A percentile compares a stretch with the other conserved stretches of the same genome.
These are phyloP conservation scores for Coemansia guatemalensis DNA, from an alignment of 192 early-diverging fungal genomes.

Conservation along the genomic window DNA sequence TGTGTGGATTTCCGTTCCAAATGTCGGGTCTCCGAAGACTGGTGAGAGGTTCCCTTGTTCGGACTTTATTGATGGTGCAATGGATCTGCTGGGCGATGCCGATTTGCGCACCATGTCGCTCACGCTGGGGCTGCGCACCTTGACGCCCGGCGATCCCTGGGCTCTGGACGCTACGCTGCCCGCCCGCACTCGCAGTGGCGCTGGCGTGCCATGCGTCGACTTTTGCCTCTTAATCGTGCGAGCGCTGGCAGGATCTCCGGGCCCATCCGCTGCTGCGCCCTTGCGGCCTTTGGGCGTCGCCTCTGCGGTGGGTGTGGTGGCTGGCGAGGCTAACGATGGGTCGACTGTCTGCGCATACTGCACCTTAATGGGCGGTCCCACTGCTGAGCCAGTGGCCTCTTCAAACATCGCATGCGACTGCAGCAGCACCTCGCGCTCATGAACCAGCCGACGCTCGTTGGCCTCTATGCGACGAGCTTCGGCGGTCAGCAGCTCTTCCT, in stretches of 20 bases:
- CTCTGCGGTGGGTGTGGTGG: conserved; percentile 5
- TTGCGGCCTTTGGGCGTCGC: conserved; percentile 36
- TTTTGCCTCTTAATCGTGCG: conserved; percentile 45
- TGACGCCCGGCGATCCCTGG: conserved; percentile 9
- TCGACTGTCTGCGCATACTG: conserved; percentile 44
- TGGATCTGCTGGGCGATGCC: conserved; percentile 26
- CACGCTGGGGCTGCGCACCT: conserved; percentile 2
- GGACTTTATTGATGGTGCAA: conserved; percentile 10
- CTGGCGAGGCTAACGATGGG: conserved; percentile 9
- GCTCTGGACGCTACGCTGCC: conserved; percentile 17
- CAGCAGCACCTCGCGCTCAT: conserved; percentile 78
- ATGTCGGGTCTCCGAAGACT: conserved; percentile 38
- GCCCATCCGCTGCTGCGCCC: conserved; percentile 28
- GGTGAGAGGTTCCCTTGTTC: conserved; percentile 18
- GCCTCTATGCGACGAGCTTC: conserved; percentile 80
- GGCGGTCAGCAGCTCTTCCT: conserved; percentile 79
- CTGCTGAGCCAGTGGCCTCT: conserved; percentile 17
- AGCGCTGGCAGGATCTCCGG: conserved; percentile 4
- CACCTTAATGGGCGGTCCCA: conserved; percentile 39
- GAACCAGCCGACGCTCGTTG: conserved; percentile 71
- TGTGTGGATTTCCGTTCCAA: conserved; percentile 45
- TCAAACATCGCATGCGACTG: conserved; percentile 57
- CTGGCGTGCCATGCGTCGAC: conserved; percentile 20
- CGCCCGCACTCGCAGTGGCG: conserved; percentile 10
- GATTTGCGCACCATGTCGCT: conserved; percentile 21